phyloP scores from a whole-genome alignment of 1,284 basidiomycete genomes.

The Pterulicium gracile region DNA sequence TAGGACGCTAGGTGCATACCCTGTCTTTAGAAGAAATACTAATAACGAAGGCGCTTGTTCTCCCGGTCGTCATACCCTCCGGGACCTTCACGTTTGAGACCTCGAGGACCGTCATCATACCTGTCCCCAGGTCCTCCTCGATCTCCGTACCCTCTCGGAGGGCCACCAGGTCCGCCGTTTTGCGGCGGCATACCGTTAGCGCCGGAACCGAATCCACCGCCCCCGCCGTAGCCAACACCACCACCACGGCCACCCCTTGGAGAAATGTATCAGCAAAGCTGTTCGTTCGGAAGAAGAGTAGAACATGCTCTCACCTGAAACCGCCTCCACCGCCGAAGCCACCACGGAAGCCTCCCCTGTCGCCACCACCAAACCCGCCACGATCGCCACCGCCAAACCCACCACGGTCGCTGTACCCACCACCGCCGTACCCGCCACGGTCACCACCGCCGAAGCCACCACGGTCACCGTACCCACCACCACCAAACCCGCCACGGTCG shows the following conservation, averaged over 20 bases:
- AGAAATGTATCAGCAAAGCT: conserved; percentile 13
- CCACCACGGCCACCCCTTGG: conserved; percentile 56
- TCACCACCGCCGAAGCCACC: conserved; percentile 25
- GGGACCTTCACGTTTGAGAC: conserved; percentile 56
- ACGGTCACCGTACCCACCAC: conserved; percentile 20
- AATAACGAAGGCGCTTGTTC: conserved; percentile 72
- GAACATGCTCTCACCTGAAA: conserved; percentile 33
- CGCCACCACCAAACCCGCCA: conserved; percentile 26
- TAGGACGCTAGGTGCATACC: neutral
- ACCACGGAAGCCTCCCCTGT: conserved; percentile 23
- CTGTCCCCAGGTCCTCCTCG: conserved; percentile 33
- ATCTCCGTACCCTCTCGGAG: conserved; percentile 25
- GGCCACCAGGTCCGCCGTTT: conserved; percentile 26
- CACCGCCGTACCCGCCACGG: conserved; percentile 18
- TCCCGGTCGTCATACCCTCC: conserved; percentile 75
- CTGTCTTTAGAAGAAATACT: conserved; percentile 16
- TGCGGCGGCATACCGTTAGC: conserved; percentile 39
- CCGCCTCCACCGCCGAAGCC: conserved; percentile 30
- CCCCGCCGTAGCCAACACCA: conserved; percentile 59
- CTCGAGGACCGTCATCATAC: conserved; percentile 23
- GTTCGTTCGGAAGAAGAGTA: conserved; percentile 5
- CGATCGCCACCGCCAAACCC: conserved; percentile 16
- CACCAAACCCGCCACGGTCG: conserved; percentile 17
- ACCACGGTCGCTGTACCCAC: conserved; percentile 21
- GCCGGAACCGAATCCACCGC: conserved; percentile 46